Conservation (phyloP, 495 filamentous ascomycete genomes). For the Trichoderma gamsii region DNA sequence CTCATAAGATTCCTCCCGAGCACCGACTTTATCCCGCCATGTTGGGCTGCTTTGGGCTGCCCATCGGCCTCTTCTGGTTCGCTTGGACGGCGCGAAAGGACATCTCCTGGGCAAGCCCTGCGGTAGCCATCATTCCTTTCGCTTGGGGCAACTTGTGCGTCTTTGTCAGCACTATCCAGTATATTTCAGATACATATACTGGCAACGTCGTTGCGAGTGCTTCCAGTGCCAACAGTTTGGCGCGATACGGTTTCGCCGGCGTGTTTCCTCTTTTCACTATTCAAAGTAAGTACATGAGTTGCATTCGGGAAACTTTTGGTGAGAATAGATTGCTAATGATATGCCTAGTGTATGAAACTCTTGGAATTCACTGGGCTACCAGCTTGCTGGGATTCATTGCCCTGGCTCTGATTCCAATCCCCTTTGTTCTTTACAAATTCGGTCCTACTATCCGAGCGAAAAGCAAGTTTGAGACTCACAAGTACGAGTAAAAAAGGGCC, state of each 20-base stretch:
- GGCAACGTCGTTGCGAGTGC: conserved; percentile 54
- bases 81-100: conserved; percentile 37
- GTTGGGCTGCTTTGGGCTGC: conserved; percentile 51
- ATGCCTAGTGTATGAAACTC: conserved; percentile 45
- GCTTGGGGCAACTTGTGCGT: conserved; percentile 50
- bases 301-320: background rate
- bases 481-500: conserved; percentile 17
- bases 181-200: conserved; percentile 55
- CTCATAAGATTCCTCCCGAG: conserved; percentile 40
- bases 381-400: conserved; percentile 55
- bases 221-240: conserved; percentile 56
- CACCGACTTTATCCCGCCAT: conserved; percentile 54
- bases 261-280: conserved; percentile 62
- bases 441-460: conserved; percentile 41
- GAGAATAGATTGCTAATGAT: background rate
- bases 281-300: conserved; percentile 27
- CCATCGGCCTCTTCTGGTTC: conserved; percentile 46
- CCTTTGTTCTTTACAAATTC: conserved; percentile 47
- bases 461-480: conserved; percentile 35
- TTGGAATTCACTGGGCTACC: conserved; percentile 57
- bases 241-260: conserved; percentile 55
- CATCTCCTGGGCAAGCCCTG: conserved; percentile 32
- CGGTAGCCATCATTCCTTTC: conserved; percentile 52
- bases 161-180: conserved; percentile 38
- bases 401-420: conserved; percentile 51